Evolutionary conservation across 805 yeast genomes (phyloP), one percentile per base, ranked within the genome.

Genomic region (Maudiozyma saulgeensis): DNA sequence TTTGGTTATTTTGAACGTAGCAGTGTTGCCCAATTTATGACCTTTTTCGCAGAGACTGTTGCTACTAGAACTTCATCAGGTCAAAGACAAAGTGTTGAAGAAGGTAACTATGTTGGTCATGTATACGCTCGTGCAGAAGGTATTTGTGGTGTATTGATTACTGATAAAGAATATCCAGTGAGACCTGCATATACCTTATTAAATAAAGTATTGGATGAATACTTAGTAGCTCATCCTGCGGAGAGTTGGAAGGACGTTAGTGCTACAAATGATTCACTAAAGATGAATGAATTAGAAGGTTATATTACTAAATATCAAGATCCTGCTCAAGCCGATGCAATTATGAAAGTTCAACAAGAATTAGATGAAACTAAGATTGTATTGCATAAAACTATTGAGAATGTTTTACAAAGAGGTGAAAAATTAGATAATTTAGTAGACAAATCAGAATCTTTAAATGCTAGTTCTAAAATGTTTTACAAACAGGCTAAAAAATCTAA

Each of bases 361-460:
- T 78, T 93, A 60, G 99, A 93, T 68, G 99, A 93, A 65, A 93
- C 99, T 37, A 93, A 93, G 74, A 87, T 91, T 59, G 96, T 90
- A 40, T 75, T 93, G 61, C 98, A 93, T 70, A 90, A 91, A 71
- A 89, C 97, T 44, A 91, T 93, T 57, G 97, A 93, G 69, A 77
- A 84, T 53, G 96, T 93, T 8, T 76, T 93, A 64, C 95, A 88
- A 68, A 81, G 99, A 67, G 99, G 99, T 46, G 99, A 93, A 69
- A 89, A 89, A 62, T 78, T 93, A 61, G 99, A 93, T 64, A 77
- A 93, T 41, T 75, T 93, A 59, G 98, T 93, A 41, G 96, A 91
- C 64, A 93, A 93, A 73, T 85, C 96, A 38, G 97, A 90, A 67
- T 95, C 96, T 1, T 76, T 93, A 62, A 84, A 93, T 35, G 77